Evolutionary conservation across 805 yeast genomes (phyloP), one percentile per base, ranked within the genome.

Genomic region (Cyberlindnera saturnus): DNA sequence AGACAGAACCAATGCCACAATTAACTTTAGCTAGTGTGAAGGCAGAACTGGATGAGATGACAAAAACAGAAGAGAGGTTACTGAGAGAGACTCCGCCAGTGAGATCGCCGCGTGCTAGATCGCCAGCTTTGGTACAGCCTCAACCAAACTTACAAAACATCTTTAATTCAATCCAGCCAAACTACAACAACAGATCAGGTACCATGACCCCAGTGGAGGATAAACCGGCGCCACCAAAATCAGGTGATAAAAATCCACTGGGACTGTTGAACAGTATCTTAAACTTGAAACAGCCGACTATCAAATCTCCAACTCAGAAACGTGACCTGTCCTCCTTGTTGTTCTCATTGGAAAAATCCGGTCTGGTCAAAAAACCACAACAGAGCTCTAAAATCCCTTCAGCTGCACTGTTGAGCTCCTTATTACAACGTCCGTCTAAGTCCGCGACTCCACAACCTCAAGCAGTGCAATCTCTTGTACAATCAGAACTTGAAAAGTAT

Each of bases 21-120:
- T 54, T 57, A 10, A 60, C 64, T 2, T 52, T 69, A 32, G 52
- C 48, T 29, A 62, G 52, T 32, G 65, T 60, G 52, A 72, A 66
- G 69, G 63, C 48, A 52, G 71, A 67, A 47, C 51, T 69, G 28
- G 63, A 55, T 16, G 57, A 52, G 13, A 51, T 56, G 63, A 56
- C 68, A 53, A 55, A 61, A 57, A 43, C 64, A 41, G 67, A 72
- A 11, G 71, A 69, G 40, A 62, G 59, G 26, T 52, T 56, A 44
- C 60, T 59, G 41, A 59, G 61, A 36, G 59, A 56, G 16, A 40
- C 50, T 31, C 63, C 63, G 40, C 42, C 44, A 2, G 23, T 44
- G 6, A 37, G 39, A 38, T 61, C 62, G 36, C 46, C 48, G 34
- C 36, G 3, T 20, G 9, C 15, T 19, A 16, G 9, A 6, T 51